Conservation (phyloP, 768 basidiomycete genomes). For the Leucocoprinus birnbaumii region DNA sequence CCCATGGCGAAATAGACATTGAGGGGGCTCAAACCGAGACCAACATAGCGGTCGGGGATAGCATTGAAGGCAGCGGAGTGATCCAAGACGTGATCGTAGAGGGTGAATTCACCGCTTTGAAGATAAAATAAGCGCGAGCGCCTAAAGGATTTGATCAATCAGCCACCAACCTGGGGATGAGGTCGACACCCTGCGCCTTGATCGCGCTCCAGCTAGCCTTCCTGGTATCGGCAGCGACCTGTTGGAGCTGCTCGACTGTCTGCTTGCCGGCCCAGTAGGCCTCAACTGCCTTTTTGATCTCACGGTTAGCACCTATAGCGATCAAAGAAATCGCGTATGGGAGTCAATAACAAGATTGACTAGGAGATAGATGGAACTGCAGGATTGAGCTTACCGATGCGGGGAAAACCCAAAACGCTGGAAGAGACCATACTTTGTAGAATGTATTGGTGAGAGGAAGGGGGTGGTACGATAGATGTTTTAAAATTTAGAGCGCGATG, state of each 20-base stretch:
- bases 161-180: slow-evolving; percentile 78
- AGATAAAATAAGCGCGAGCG: slow-evolving; percentile 15
- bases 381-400: slow-evolving; percentile 59
- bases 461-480: slow-evolving; percentile 13
- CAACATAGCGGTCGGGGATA: slow-evolving; percentile 91
- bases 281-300: slow-evolving; percentile 97
- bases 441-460: slow-evolving; percentile 25
- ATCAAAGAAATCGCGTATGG: slow-evolving; percentile 6
- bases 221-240: slow-evolving; percentile 83
- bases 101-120: slow-evolving; percentile 93
- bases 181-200: slow-evolving; percentile 83
- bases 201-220: slow-evolving; percentile 86
- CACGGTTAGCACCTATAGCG: slow-evolving; percentile 79
- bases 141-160: slow-evolving; percentile 15
- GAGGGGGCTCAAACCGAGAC: slow-evolving; percentile 80
- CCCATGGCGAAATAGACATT: slow-evolving; percentile 99
- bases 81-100: slow-evolving; percentile 98
- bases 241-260: slow-evolving; percentile 83
- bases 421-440: slow-evolving; percentile 64
- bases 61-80: slow-evolving; percentile 96
- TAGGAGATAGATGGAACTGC: not conserved
- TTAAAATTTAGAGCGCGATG: slow-evolving; percentile 19
- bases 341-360: not conserved
- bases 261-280: slow-evolving; percentile 96
- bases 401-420: slow-evolving; percentile 89